Percentiles rank a stretch among this genome's conserved stretches.
phyloP scores from a whole-genome alignment of 2,329 filamentous ascomycete species.

The Trichocomaceae sp. region DNA sequence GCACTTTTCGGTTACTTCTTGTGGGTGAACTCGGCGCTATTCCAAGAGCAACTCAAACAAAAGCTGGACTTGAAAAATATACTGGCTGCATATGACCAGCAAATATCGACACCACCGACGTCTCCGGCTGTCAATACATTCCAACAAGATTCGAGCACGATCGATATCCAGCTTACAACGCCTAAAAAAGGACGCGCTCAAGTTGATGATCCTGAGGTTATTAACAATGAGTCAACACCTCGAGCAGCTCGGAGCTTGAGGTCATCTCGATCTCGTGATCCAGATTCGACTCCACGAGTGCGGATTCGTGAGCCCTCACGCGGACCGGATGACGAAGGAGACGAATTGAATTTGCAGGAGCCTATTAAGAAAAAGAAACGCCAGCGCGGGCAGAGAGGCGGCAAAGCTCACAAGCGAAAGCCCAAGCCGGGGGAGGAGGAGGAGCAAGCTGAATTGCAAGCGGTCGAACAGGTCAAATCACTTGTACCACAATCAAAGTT shows the following conservation, averaged over 20 bases:
- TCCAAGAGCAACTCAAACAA: constrained; percentile 37
- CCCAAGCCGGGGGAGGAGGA: constrained; percentile 49
- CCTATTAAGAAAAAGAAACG: constrained; percentile 60
- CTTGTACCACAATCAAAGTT: constrained; percentile 41
- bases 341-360: constrained; percentile 23
- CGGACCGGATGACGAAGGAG: constrained; percentile 26
- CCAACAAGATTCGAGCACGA: constrained; percentile 22
- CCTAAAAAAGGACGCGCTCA: constrained; percentile 1
- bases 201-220: constrained; percentile 27
- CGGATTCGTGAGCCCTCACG: constrained; percentile 36
- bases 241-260: constrained; percentile 20
- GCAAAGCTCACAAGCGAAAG: constrained; percentile 55
- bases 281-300: constrained; percentile 28
- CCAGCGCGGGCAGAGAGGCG: constrained; percentile 65
- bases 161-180: constrained; percentile 11
- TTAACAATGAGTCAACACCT: constrained; percentile 28
- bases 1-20: constrained; percentile 37
- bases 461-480: constrained; percentile 51
- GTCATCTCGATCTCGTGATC: constrained; percentile 9
- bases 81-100: constrained; percentile 34
- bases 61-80: constrained; percentile 42
- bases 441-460: constrained; percentile 47
- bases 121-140: constrained; percentile 30
- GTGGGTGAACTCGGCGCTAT: constrained; percentile 37
- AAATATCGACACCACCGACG: constrained; percentile 32